These are phyloP conservation scores for Melampsora americana DNA, from an alignment of 1,284 basidiomycete genomes.

Conservation along the genomic window DNA sequence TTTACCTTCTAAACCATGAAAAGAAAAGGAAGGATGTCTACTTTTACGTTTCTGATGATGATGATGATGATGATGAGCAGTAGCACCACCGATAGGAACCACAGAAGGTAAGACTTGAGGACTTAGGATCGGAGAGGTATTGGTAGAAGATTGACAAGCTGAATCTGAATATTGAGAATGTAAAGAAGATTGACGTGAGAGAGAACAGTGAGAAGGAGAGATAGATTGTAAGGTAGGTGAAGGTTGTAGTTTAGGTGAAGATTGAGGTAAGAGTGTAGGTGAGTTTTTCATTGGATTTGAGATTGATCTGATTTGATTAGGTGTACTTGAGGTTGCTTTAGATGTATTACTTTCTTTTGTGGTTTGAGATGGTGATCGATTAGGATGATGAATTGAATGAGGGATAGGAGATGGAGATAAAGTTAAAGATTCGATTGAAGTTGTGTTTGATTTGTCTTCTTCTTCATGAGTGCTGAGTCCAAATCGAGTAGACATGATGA, in stretches of 20 bases:
- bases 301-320: too few species aligned
- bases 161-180: constrained; percentile 40
- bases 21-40: constrained; percentile 43
- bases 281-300: neutral
- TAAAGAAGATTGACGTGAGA: constrained; percentile 28
- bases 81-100: neutral
- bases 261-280: neutral
- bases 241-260: neutral
- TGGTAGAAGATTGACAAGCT: constrained; percentile 19
- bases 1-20: constrained; percentile 43
- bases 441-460: neutral
- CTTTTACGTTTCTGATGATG: neutral
- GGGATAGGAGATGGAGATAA: neutral
- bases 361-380: neutral
- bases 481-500: neutral
- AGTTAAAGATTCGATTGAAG: too few species aligned
- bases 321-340: too few species aligned
- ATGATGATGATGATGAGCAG: neutral
- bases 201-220: neutral
- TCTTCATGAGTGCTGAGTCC: neutral
- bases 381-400: neutral
- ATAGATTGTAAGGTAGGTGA: neutral
- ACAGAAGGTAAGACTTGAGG: constrained; percentile 13
- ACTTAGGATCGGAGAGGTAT: constrained; percentile 18
- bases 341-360: neutral